Evolutionary conservation across 148 eudicot genomes (phyloP).

Genomic region (Rhododendron griersonianum): DNA sequence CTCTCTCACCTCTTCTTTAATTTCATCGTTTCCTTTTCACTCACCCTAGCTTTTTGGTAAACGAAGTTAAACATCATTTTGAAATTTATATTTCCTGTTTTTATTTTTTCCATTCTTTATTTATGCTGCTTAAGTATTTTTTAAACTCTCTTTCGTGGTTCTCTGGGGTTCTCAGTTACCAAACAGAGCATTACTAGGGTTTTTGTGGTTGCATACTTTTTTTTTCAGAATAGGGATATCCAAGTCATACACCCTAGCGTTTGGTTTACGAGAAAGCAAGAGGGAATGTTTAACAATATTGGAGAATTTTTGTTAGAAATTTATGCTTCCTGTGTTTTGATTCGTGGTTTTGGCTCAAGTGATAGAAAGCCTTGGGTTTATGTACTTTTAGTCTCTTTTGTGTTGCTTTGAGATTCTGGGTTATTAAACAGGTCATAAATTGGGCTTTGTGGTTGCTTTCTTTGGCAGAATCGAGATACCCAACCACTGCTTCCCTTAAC

Average conservation of each 20-base stretch:
- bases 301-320: background rate
- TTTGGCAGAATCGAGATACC: slow-evolving; percentile 61
- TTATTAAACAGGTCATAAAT: background rate
- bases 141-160: background rate
- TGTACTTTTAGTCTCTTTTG: background rate
- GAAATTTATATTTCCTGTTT: background rate
- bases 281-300: background rate
- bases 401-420: background rate
- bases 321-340: background rate
- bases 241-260: too few species aligned
- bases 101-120: background rate
- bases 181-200: background rate
- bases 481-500: slow-evolving; percentile 72
- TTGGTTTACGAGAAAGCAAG: background rate
- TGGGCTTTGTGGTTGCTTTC: background rate
- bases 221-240: background rate
- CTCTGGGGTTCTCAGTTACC: background rate
- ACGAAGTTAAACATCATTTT: background rate
- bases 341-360: background rate
- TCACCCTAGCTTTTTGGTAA: background rate
- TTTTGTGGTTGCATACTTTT: background rate
- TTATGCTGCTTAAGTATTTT: background rate
- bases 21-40: background rate
- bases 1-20: background rate
- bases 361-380: background rate